These are phyloP conservation scores for Fraxinus albicans DNA, from an alignment of 305 asterid species.

Conservation along the genomic window DNA sequence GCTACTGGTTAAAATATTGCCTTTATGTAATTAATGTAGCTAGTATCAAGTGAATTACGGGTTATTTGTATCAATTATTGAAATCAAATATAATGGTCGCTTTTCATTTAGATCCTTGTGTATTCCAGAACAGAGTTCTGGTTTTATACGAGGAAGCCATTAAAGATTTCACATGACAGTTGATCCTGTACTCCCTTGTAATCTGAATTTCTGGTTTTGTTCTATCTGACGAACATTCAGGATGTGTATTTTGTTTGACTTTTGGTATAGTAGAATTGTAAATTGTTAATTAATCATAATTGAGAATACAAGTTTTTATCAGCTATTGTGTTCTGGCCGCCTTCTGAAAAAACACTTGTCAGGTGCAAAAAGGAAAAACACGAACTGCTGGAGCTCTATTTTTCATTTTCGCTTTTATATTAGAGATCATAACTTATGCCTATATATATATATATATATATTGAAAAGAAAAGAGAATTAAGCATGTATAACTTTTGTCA, in stretches of 20 bases:
- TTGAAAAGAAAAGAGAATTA: background rate
- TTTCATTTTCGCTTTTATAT: background rate
- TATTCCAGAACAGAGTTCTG: background rate
- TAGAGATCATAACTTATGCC: slow-evolving; percentile 20
- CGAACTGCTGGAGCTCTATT: slow-evolving; percentile 8
- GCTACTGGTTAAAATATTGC: background rate
- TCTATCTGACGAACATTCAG: background rate
- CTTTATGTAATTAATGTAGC: background rate
- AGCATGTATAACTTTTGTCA: background rate
- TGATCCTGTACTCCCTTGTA: background rate
- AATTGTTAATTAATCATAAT: background rate
- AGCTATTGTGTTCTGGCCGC: background rate
- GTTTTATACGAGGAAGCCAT: background rate
- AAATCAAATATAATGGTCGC: background rate
- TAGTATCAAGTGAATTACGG: background rate
- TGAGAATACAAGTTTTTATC: background rate
- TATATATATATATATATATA: background rate
- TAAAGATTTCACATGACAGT: background rate
- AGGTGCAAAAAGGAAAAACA: background rate
- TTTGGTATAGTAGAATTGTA: background rate
- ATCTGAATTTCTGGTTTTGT: background rate
- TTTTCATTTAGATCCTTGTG: background rate
- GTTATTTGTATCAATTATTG: background rate
- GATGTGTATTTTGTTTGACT: background rate
- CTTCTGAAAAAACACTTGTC: background rate